Evolutionary conservation across 352 stramenopile species (phyloP), one percentile per base, ranked within the genome.

Genomic region (Albugo laibachii): DNA sequence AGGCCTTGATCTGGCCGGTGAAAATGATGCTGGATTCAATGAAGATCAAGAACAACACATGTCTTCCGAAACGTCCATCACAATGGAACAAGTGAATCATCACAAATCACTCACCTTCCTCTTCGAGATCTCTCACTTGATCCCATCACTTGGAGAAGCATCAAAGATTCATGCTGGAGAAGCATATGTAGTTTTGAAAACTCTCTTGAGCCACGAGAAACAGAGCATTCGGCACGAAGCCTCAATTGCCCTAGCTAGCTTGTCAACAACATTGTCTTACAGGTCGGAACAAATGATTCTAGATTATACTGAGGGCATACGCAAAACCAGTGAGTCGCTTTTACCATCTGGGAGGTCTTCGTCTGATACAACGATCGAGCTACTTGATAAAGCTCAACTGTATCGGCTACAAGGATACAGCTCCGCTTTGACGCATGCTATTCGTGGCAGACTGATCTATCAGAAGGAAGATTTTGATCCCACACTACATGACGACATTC

Each of bases 161-260:
- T 65, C 55, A 36, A 58, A 79, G 36, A 70, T 54, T 13, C 61
- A 80, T 36, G 64, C 62, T 2, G 50, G 57, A 12, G 57, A 73
- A 13, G 63, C 55, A n/a, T 65, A 54, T 13, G 34, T 52, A 2
- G 37, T 67, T 15, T 42, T 85, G 8, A 63, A 76, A 52, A 39
- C 18, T 1, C 61, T 82, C 2, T 48, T 79, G 18, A 62, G 54
- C 5, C 66, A 85, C 36, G 72, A 80, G 49, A 85, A 85, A 47
- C 72, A 85, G 53, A 81, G 70, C 47, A 63, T 85, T 36, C 72
- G 72, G 13, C 75, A 83, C 36, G 68, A 85, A 54, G 63, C 72
- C 35, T 62, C 70, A 8, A 65, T 83, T 14, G 70, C 70, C 3
- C 45, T 83, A 31, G 63, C 72, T 39, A 78, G 69, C 11, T 56